These are phyloP conservation scores for Hypomontagnella monticulosa DNA, from an alignment of 495 filamentous ascomycete species.

Conservation along the genomic window DNA sequence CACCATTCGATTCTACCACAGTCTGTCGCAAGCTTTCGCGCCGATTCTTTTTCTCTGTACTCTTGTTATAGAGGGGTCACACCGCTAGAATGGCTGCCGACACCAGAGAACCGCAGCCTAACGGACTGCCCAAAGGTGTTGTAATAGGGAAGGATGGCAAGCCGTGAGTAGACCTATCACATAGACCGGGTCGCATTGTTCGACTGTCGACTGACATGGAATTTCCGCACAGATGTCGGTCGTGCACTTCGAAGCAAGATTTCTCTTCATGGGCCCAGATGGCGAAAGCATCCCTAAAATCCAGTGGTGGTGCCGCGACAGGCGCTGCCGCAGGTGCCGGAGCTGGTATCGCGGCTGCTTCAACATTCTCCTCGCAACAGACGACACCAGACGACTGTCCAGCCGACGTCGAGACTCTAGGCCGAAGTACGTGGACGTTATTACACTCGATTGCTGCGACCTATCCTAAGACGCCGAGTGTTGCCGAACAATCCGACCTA, in stretches of 20 bases:
- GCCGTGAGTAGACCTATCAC: constrained; percentile 69
- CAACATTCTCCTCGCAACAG: constrained; percentile 35
- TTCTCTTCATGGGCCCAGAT: constrained; percentile 69
- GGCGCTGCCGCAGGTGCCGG: constrained; percentile 45
- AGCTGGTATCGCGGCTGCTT: constrained; percentile 39
- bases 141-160: constrained; percentile 93
- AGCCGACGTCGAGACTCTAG: constrained; percentile 84
- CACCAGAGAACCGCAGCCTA: constrained; percentile 46
- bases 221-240: constrained; percentile 73
- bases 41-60: constrained; percentile 17
- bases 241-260: constrained; percentile 79
- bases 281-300: constrained; percentile 69
- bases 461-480: constrained; percentile 76
- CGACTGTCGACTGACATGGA: constrained; percentile 28
- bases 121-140: constrained; percentile 76
- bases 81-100: constrained; percentile 46
- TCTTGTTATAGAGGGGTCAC: constrained; percentile 7
- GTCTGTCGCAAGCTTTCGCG: constrained; percentile 27
- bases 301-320: constrained; percentile 40
- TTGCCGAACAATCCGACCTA: constrained; percentile 76
- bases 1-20: constrained; percentile 38
- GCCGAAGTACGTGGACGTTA: constrained; percentile 89
- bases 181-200: neutral
- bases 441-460: constrained; percentile 88
- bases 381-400: constrained; percentile 66